These are phyloP conservation scores for Fusarium nanum DNA, from an alignment of 2,329 filamentous ascomycete genomes.

Conservation along the genomic window DNA sequence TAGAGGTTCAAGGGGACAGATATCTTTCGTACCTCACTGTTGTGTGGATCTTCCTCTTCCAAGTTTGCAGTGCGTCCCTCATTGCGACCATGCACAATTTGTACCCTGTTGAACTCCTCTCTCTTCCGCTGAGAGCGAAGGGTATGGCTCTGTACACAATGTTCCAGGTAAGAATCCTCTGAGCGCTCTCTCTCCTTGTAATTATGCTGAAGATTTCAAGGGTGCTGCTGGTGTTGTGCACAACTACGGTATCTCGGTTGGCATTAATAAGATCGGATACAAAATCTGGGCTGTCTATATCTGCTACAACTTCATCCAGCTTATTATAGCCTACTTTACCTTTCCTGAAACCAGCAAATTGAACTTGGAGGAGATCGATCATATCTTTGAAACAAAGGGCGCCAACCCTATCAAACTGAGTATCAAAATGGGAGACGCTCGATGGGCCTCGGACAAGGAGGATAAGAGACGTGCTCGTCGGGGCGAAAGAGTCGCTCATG, in stretches of 20 bases:
- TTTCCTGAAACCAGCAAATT: background rate
- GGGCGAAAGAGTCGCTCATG: background rate
- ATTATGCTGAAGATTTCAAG: background rate
- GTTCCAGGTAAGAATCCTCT: background rate
- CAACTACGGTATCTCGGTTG: background rate
- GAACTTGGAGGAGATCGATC: background rate
- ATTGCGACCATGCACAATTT: background rate
- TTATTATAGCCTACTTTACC: background rate
- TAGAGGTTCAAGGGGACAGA: background rate
- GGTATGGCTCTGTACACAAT: background rate
- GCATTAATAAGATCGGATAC: background rate
- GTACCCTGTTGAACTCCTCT: background rate
- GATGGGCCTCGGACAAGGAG: background rate
- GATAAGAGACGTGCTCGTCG: background rate
- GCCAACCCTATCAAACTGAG: background rate
- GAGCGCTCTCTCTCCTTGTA: background rate
- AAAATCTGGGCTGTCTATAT: background rate
- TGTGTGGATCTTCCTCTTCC: background rate
- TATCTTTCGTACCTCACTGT: background rate
- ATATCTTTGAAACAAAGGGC: background rate
- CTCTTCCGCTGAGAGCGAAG: background rate
- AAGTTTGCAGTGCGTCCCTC: background rate
- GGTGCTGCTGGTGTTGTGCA: background rate
- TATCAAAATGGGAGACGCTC: background rate
- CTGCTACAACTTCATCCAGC: background rate